phyloP scores from a whole-genome alignment of 225 moss, liverwort and hornwort genomes.

The Neckera pumila region DNA sequence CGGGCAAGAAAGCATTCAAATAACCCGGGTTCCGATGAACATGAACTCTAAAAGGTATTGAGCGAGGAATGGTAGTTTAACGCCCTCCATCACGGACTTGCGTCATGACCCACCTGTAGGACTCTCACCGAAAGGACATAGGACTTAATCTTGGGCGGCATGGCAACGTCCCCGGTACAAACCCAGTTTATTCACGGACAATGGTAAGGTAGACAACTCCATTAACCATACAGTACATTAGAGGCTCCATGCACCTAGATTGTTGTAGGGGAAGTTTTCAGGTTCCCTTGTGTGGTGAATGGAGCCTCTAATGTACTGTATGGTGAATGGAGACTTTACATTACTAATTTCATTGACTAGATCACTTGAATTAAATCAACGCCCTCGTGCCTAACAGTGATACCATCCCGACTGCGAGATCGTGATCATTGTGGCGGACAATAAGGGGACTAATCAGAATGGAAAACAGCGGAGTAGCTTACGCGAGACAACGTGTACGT shows the following conservation, averaged over 20 bases:
- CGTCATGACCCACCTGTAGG: background rate
- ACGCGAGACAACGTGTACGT: constrained; percentile 5
- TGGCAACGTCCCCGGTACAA: too few species aligned
- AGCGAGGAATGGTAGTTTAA: background rate
- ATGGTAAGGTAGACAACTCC: background rate
- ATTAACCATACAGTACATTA: background rate
- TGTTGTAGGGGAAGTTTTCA: background rate
- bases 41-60: background rate
- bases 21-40: background rate
- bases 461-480: background rate
- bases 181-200: background rate
- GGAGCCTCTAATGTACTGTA: background rate
- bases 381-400: background rate
- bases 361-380: background rate
- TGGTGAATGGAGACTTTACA: background rate
- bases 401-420: background rate
- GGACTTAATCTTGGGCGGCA: background rate
- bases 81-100: background rate
- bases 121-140: background rate
- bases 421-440: background rate
- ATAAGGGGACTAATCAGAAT: background rate
- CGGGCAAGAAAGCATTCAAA: background rate
- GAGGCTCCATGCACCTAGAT: background rate
- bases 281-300: background rate
- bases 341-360: background rate